A percentile compares a stretch with the other conserved stretches of the same genome.
phyloP scores from a whole-genome alignment of 371 early-diverging fungal species.

The Rhizopus sp. region DNA sequence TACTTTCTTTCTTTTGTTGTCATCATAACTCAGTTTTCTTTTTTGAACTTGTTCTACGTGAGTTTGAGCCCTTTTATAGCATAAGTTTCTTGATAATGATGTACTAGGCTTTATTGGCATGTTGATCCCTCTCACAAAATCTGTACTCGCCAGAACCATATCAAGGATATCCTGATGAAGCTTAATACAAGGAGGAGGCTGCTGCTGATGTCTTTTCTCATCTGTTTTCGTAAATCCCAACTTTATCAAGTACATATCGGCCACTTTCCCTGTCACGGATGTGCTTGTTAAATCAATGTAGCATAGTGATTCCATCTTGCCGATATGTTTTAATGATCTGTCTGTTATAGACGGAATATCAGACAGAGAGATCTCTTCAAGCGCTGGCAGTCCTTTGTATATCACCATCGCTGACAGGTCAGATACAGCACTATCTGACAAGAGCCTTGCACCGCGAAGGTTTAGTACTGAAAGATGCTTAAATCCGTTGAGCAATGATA shows the following conservation, averaged over 20 bases:
- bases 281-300: slow-evolving; percentile 15
- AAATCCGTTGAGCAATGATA: slow-evolving; percentile 2
- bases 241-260: background rate
- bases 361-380: slow-evolving; percentile 14
- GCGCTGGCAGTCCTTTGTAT: slow-evolving; percentile 6
- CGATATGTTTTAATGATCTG: slow-evolving; percentile 16
- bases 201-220: background rate
- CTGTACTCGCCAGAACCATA: background rate
- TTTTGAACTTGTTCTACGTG: background rate
- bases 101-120: background rate
- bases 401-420: slow-evolving; percentile 6
- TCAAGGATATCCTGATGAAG: background rate
- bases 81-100: background rate
- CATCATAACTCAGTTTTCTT: too few species aligned
- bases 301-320: slow-evolving; percentile 4
- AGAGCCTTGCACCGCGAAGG: background rate
- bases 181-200: background rate
- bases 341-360: slow-evolving; percentile 15
- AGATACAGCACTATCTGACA: slow-evolving; percentile 10
- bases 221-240: slow-evolving; percentile 1
- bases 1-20: too few species aligned
- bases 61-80: background rate
- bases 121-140: background rate
- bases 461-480: slow-evolving; percentile 11
- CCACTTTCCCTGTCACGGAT: slow-evolving; percentile 7